These are phyloP conservation scores for Mycena venus DNA, from an alignment of 768 basidiomycete species.

Conservation along the genomic window DNA sequence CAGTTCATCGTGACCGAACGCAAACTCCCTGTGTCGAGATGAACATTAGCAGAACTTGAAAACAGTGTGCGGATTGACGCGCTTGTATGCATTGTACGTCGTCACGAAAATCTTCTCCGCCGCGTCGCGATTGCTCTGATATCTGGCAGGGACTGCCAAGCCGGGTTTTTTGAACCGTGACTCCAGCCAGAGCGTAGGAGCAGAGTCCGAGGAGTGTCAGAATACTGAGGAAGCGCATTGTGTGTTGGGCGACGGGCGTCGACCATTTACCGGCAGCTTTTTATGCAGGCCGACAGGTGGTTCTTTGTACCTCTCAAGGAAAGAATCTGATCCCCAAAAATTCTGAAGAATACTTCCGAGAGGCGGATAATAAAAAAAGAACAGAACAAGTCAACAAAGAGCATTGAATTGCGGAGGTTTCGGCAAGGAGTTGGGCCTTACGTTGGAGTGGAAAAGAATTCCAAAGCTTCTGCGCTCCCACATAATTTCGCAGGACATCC, in stretches of 20 bases:
- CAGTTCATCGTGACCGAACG: constrained; percentile 64
- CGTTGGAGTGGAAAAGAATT: background rate
- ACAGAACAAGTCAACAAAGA: background rate
- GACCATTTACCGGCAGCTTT: background rate
- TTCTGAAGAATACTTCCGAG: too few species aligned
- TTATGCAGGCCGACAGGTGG: background rate
- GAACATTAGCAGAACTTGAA: background rate
- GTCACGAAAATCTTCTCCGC: constrained; percentile 56
- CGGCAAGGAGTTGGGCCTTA: background rate
- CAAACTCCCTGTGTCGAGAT: constrained; percentile 50
- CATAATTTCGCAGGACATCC: background rate
- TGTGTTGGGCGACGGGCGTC: background rate
- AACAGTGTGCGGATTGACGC: background rate
- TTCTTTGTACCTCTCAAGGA: background rate
- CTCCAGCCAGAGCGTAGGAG: constrained; percentile 13
- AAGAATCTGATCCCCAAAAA: background rate
- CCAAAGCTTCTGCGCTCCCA: too few species aligned
- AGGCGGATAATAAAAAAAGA: background rate
- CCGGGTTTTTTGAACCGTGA: constrained; percentile 52
- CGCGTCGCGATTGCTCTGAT: constrained; percentile 44
- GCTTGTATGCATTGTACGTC: constrained; percentile 64
- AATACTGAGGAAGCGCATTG: constrained; percentile 18
- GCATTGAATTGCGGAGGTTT: background rate
- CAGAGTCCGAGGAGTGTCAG: background rate
- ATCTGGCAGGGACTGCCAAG: constrained; percentile 53